Percentiles rank a stretch among this genome's conserved stretches.
Evolutionary conservation across 148 eudicot genomes (phyloP).

Genomic region (Diospyros lotus): DNA sequence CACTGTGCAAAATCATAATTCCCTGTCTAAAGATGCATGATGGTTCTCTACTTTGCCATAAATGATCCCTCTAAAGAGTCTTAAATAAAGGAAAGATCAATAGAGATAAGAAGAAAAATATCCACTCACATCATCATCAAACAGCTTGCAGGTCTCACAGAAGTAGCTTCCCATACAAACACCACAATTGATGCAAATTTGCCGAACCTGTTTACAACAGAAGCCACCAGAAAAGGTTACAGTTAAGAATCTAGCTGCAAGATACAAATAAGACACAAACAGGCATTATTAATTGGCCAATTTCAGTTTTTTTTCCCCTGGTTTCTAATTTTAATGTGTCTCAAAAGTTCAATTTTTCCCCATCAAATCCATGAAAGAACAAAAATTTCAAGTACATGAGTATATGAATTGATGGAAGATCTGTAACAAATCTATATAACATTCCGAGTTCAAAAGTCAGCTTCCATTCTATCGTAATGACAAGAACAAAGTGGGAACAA

Average conservation of each 20-base stretch:
- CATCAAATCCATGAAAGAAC: neutral
- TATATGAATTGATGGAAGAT: no score
- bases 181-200: slow-evolving; percentile 75
- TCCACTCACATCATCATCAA: slow-evolving; percentile 79
- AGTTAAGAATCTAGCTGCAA: neutral
- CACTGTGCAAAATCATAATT: no score
- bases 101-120: neutral
- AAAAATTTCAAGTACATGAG: neutral
- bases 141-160: slow-evolving; percentile 76
- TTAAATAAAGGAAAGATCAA: neutral
- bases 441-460: neutral
- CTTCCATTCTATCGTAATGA: neutral
- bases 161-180: slow-evolving; percentile 88
- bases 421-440: neutral
- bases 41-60: neutral
- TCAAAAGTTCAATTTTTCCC: neutral
- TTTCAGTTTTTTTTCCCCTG: neutral
- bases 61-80: neutral
- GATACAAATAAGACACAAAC: neutral
- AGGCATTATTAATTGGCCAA: neutral
- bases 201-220: slow-evolving; percentile 48
- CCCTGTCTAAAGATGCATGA: neutral
- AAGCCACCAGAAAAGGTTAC: slow-evolving; percentile 12
- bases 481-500: neutral
- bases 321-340: no score